Evolutionary conservation across 768 basidiomycete species (phyloP).

Genomic region (Erythrobasidium yunnanense): DNA sequence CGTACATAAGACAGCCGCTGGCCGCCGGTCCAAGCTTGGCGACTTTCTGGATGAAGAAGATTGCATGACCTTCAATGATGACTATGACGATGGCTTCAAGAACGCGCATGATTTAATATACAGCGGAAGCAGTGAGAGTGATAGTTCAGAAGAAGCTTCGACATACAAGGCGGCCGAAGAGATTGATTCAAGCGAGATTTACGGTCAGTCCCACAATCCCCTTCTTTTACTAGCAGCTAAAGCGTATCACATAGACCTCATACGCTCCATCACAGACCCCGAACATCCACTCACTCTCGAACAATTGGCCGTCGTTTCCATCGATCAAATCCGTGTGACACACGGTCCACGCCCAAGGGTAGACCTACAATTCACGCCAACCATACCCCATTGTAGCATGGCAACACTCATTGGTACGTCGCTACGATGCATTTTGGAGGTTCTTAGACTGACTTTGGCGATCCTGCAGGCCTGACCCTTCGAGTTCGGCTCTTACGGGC

Average conservation of each 20-base stretch:
- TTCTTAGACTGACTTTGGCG: neutral
- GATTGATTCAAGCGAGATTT: constrained; percentile 87
- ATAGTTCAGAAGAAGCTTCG: too few relatives aligned
- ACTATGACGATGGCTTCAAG: constrained; percentile 37
- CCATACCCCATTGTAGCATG: constrained; percentile 64
- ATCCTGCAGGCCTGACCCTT: constrained; percentile 71
- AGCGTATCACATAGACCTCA: constrained; percentile 59
- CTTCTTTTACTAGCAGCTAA: too few relatives aligned
- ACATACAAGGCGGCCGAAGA: too few relatives aligned
- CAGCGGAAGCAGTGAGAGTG: too few relatives aligned
- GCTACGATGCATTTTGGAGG: neutral
- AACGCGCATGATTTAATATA: neutral
- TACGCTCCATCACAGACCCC: constrained; percentile 84
- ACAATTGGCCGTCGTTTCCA: constrained; percentile 86
- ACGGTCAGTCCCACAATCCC: constrained; percentile 51
- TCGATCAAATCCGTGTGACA: constrained; percentile 61
- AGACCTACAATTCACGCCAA: constrained; percentile 87
- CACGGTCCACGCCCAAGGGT: constrained; percentile 53
- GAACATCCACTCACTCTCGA: constrained; percentile 87
- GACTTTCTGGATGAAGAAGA: constrained; percentile 43
- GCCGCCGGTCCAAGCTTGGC: constrained; percentile 30
- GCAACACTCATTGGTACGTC: constrained; percentile 80
- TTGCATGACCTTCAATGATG: constrained; percentile 22
- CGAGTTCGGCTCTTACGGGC: constrained; percentile 80
- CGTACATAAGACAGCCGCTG: constrained; percentile 49